A percentile compares a stretch with the other conserved stretches of the same genome.
Evolutionary conservation across 2,329 filamentous ascomycete species (phyloP).

Genomic region (Diplodia mutila): DNA sequence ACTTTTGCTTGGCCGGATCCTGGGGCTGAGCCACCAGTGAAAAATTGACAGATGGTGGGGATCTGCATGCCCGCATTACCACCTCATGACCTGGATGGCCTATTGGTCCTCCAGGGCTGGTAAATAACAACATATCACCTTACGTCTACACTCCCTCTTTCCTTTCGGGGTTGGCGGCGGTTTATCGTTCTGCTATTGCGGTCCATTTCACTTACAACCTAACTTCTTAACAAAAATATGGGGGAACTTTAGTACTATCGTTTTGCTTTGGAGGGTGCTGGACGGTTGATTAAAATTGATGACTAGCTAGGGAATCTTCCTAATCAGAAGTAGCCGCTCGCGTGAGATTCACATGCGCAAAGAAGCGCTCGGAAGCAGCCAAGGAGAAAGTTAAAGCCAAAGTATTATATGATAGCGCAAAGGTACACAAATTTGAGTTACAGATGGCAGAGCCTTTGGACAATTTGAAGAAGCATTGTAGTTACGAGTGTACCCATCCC

Average conservation of each 20-base stretch:
- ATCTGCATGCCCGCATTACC: neutral
- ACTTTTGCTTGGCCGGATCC: neutral
- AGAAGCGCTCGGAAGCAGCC: neutral
- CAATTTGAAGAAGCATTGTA: neutral
- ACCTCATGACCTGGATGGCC: neutral
- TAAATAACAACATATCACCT: neutral
- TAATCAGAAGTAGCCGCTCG: neutral
- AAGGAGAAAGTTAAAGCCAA: neutral
- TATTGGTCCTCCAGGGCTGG: neutral
- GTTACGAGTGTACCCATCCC: no score
- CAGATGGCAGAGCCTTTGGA: neutral
- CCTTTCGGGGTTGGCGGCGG: neutral
- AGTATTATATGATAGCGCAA: neutral
- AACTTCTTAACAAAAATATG: neutral
- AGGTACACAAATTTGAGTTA: neutral
- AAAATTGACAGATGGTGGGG: conserved; percentile 4
- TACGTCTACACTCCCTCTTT: neutral
- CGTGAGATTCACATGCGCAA: neutral
- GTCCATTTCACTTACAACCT: neutral
- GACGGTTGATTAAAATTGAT: neutral
- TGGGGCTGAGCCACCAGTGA: neutral
- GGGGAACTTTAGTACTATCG: neutral
- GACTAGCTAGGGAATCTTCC: neutral
- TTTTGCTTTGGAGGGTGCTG: neutral
- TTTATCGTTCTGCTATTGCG: neutral